Conservation (phyloP, 495 filamentous ascomycete genomes). For the Daldinia caldariorum region DNA sequence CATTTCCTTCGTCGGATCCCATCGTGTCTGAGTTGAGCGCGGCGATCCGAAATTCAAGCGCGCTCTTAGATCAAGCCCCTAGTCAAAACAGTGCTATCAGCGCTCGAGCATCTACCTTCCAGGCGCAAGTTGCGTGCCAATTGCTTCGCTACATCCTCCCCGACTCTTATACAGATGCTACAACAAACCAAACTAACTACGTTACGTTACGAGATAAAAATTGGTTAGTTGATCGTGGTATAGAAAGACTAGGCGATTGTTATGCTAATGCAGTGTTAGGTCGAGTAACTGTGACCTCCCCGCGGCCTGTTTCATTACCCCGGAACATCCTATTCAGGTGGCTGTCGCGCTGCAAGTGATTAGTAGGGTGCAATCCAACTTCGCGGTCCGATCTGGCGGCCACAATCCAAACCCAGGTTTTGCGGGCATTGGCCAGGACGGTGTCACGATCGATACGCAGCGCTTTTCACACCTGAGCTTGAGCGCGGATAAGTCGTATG, state of each 20-base stretch:
- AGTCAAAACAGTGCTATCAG: neutral
- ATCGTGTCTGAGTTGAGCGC: neutral
- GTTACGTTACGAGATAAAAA: neutral
- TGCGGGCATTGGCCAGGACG: neutral
- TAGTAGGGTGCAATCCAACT: neutral
- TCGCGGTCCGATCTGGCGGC: neutral
- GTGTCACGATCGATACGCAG: conserved; percentile 1
- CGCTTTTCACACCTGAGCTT: neutral
- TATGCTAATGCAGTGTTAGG: neutral
- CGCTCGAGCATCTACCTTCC: neutral
- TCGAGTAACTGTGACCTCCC: neutral
- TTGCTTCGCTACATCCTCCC: neutral
- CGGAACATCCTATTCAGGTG: neutral
- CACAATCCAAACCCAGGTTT: conserved; percentile 1
- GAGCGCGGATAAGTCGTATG: neutral
- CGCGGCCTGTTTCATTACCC: neutral
- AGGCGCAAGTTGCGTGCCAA: neutral
- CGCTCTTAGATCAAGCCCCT: neutral
- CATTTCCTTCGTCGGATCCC: neutral
- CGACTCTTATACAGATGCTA: neutral
- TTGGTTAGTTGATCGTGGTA: neutral
- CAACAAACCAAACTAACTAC: neutral
- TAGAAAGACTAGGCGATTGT: neutral
- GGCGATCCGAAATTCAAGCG: neutral
- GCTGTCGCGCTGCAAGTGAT: conserved; percentile 2